Evolutionary conservation across 2,329 filamentous ascomycete species (phyloP), one percentile per base, ranked within the genome.

Genomic region (Ceratocystis ficicola): DNA sequence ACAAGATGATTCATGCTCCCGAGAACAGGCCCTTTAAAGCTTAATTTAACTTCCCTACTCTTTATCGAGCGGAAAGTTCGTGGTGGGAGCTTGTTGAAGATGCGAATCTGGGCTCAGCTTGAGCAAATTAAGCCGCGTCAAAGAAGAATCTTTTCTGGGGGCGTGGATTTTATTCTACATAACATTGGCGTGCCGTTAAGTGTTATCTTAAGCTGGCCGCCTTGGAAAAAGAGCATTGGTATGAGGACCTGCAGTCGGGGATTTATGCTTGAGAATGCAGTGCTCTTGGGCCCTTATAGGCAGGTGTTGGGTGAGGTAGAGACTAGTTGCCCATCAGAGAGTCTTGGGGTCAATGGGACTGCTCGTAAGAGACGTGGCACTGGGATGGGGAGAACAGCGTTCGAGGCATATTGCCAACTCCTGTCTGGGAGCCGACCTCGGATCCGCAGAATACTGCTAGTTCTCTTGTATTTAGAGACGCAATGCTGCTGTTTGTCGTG

Each of bases 371-470:
- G 12, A 7, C 6, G 6, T 22, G 46, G 30, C 2, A 30, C 50
- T 17, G 50, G 30, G 30, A 32, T 32, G 30, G 30, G 30, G 6
- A 32, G 30, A 32, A 8, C 7, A 32, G 30, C 6, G 7, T 7
- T 32, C 30, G 7, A 32, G 30, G 7, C 8, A 32, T 1, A 32
- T 8, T 6, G 6, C 30, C 30, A 32, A 6, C 30, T 32, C 6
- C 30, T 2, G 32, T 12, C 15, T 64, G 15, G 15, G 48, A 59
- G 3, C 15, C 30, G 48, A 55, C 62, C 1, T 67, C 66, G 1
- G 57, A 67, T n/a, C 65, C 63, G n/a, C 57, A 65, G 41, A 67
- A 67, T 32, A 6, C 30, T 32, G 30, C 30, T 36, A 36, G 7
- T 8, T 10, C 32, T 36, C 7, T 36, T 10, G 32, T 36, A 8